Conservation (phyloP, 2,329 filamentous ascomycete species). For the Claviceps pusilla region DNA sequence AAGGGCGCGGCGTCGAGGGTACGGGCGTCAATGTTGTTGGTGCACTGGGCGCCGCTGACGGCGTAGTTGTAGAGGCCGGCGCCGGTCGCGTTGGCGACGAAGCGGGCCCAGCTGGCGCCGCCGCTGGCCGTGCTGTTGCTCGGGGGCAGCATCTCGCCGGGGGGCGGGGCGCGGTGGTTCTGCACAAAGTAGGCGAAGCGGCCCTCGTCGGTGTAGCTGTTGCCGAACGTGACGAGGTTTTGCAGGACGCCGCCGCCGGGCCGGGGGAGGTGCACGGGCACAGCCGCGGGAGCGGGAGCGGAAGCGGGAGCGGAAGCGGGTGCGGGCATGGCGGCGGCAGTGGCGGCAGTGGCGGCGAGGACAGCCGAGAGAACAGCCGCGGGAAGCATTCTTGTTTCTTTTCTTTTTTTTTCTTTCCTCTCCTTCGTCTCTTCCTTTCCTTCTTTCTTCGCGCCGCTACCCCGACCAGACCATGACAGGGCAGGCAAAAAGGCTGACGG, state of each 20-base stretch:
- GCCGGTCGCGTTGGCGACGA: conserved; percentile 44
- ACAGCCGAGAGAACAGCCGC: background rate
- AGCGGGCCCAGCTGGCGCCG: conserved; percentile 54
- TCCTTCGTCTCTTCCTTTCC: background rate
- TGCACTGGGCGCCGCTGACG: conserved; percentile 57
- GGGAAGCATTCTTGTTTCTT: background rate
- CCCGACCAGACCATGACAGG: too few species aligned
- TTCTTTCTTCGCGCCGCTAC: background rate
- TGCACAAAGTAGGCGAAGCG: conserved; percentile 50
- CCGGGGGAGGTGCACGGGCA: too few species aligned
- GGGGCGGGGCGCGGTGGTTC: conserved; percentile 45
- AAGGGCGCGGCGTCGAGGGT: conserved; percentile 34
- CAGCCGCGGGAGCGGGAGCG: too few species aligned
- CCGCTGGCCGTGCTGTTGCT: conserved; percentile 44
- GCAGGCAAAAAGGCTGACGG: too few species aligned
- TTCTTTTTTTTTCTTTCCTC: too few species aligned
- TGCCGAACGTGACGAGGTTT: conserved; percentile 55
- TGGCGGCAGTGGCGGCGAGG: background rate
- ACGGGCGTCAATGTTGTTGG: conserved; percentile 49
- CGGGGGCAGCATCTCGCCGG: conserved; percentile 33
- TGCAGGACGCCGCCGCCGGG: conserved; percentile 11
- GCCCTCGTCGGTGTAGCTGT: conserved; percentile 63
- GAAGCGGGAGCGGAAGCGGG: too few species aligned
- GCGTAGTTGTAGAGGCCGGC: conserved; percentile 53
- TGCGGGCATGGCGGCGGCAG: background rate